Base-by-base conservation (phyloP, 306 rosid genomes). In the Vicia villosa region DNA sequence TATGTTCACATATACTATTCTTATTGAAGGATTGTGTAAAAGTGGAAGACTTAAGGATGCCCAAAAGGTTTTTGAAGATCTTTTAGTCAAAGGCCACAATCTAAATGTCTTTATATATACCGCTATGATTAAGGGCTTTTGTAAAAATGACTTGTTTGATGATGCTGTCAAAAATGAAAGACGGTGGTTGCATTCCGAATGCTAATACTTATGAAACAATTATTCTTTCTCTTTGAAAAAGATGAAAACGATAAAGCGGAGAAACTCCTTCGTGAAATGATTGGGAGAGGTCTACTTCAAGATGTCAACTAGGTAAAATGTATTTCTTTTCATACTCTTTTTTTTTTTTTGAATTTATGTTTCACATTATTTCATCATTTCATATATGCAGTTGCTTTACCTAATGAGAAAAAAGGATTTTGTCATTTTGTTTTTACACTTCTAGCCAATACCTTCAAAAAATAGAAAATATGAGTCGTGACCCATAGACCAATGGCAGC, bases 111-210 rank as follows among this genome's bases (percentile, higher is more conserved):
- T 13, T 43, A 13, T 15, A 5, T 43, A 14, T 14, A 43, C 49
- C 17, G 49, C 4, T 43, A 13, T 43, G 49, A 54, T 54, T 3
- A n/a, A 54, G 1, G 36, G n/a, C 1, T 22, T 54, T 11, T 54
- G 60, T 54, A 54, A 5, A n/a, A 4, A 54, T 32, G 36, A 34
- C 4, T 21, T 54, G 60, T 54, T 54, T 54, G 34, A 54, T 22
- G 38, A 56, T 56, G 38, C 4, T 56, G 20, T 56, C 60, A 54
- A 54, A 54, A 22, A 54, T 54, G 60, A n/a, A 13, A 56, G 19
- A 56, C 38, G 6, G 14, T 2, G 4, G 62, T 56, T 56, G 38
- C 17, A 56, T 3, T 26, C 62, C 38, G 3, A 8, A 56, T 4
- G 36, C 38, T 14, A 11, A 3, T 24, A 56, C 38, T 56, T 56